Conservation (phyloP, 768 basidiomycete species). For the Pholiota microspora region DNA sequence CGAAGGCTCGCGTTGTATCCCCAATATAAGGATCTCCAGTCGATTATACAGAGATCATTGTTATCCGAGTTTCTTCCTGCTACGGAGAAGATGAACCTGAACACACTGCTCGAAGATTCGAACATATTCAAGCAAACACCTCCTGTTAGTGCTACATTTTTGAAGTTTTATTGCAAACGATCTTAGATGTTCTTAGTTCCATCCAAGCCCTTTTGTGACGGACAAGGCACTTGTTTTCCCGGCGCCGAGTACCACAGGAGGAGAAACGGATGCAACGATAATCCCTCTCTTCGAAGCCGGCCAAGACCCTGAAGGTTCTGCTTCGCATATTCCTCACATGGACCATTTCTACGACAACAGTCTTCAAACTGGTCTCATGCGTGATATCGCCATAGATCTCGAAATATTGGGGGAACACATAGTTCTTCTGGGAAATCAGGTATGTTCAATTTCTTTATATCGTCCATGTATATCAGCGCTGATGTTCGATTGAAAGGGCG, state of each 20-base stretch:
- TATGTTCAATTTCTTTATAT: constrained; percentile 20
- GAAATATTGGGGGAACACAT: constrained; percentile 63
- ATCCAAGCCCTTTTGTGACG: constrained; percentile 43
- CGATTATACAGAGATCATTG: constrained; percentile 46
- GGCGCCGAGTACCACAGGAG: constrained; percentile 31
- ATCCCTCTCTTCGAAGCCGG: constrained; percentile 50
- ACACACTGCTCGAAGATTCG: constrained; percentile 48
- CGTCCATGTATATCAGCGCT: background rate
- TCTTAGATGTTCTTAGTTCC: constrained; percentile 33
- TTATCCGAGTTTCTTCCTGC: constrained; percentile 62
- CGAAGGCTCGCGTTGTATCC: constrained; percentile 45
- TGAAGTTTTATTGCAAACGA: background rate
- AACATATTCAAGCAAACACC: constrained; percentile 40
- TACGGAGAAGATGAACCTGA: constrained; percentile 53
- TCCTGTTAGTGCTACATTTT: constrained; percentile 31
- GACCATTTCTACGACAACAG: constrained; percentile 72
- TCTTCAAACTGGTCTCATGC: constrained; percentile 64
- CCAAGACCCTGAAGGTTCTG: constrained; percentile 52
- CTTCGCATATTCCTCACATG: constrained; percentile 64
- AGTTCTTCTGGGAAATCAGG: constrained; percentile 68
- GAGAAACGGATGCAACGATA: constrained; percentile 26
- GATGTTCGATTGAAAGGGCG: constrained; percentile 38
- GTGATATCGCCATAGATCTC: constrained; percentile 60
- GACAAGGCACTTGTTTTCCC: constrained; percentile 46
- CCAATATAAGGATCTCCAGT: constrained; percentile 42